These are phyloP conservation scores for Tetrahymena malaccensis DNA, from an alignment of 73 alveolate species.

Conservation along the genomic window DNA sequence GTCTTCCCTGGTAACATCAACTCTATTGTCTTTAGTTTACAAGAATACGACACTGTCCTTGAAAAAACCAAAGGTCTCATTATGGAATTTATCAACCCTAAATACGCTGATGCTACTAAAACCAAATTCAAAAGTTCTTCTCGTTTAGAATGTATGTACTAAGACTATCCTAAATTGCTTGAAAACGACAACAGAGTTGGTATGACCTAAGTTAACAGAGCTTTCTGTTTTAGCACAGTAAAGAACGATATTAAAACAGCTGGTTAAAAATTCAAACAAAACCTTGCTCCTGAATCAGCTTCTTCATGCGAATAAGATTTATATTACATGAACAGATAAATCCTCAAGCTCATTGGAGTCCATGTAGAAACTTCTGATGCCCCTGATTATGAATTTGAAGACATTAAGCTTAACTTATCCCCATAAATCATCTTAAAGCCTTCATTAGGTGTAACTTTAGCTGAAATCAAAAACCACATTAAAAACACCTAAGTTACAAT, in stretches of 20 bases:
- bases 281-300: conserved; percentile 78
- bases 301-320: conserved; percentile 82
- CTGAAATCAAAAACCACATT: conserved; percentile 68
- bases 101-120: conserved; percentile 88
- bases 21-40: conserved; percentile 48
- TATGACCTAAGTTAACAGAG: conserved; percentile 78
- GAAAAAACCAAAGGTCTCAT: conserved; percentile 86
- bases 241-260: conserved; percentile 92
- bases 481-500: background rate
- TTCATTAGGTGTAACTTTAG: conserved; percentile 79
- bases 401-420: conserved; percentile 64
- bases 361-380: conserved; percentile 42
- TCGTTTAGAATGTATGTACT: conserved; percentile 97
- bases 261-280: conserved; percentile 51
- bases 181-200: conserved; percentile 72
- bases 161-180: conserved; percentile 93
- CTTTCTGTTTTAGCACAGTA: conserved; percentile 93
- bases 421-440: conserved; percentile 87
- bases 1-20: conserved; percentile 95
- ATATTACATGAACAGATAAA: conserved; percentile 56
- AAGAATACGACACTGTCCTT: conserved; percentile 64
- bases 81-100: conserved; percentile 98
- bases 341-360: conserved; percentile 74
- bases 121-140: conserved; percentile 91
- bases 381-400: conserved; percentile 48